A percentile compares a stretch with the other conserved stretches of the same genome.
phyloP scores from a whole-genome alignment of 371 early-diverging fungal species.

The Mortierella sp. region DNA sequence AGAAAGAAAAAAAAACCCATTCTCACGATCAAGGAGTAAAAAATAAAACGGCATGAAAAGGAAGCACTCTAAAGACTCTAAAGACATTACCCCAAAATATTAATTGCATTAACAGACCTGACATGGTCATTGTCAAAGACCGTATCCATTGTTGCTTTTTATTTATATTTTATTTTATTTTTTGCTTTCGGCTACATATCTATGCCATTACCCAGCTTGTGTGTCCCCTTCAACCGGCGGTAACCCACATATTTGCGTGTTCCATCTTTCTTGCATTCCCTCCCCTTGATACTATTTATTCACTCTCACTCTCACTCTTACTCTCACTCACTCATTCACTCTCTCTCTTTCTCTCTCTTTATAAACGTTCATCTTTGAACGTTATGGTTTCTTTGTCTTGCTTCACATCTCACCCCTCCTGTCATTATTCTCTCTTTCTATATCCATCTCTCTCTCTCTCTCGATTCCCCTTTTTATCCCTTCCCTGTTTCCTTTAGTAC shows the following conservation, averaged over 20 bases:
- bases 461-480: not conserved
- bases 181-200: not conserved
- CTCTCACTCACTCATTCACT: no score
- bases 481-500: not conserved
- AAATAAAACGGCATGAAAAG: not conserved
- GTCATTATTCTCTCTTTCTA: not conserved
- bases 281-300: not conserved
- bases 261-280: not conserved
- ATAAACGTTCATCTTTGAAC: not conserved
- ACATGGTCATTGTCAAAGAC: no score
- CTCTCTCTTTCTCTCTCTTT: not conserved
- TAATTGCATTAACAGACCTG: no score
- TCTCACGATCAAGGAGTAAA: slow-evolving; percentile 1
- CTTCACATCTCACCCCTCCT: not conserved
- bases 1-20: not conserved
- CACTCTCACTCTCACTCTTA: no score
- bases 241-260: not conserved
- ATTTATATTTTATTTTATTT: no score
- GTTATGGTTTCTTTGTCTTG: not conserved
- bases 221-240: not conserved
- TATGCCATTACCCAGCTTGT: no score
- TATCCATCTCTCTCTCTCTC: not conserved
- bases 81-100: no score
- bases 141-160: no score
- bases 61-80: no score